Conservation (phyloP, 768 basidiomycete species). For the Strobilomyces echinocephalus region DNA sequence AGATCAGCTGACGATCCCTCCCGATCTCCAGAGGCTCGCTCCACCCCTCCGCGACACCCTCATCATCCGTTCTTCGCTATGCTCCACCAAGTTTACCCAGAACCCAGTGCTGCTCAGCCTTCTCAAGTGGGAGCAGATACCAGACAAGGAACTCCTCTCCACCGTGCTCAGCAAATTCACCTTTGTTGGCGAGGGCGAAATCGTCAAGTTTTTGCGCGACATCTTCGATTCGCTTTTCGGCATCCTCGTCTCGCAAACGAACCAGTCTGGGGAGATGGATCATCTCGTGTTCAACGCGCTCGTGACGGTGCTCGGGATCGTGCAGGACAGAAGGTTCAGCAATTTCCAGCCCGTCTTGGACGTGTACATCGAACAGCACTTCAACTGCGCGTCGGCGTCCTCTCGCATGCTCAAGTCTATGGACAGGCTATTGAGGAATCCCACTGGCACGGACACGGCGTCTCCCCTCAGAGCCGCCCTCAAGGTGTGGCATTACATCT, state of each 20-base stretch:
- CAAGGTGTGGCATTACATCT: conserved; percentile 96
- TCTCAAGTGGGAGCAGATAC: conserved; percentile 73
- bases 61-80: conserved; percentile 81
- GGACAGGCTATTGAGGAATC: conserved; percentile 73
- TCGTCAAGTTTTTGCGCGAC: conserved; percentile 85
- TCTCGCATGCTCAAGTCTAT: conserved; percentile 85
- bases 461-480: conserved; percentile 80
- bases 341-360: conserved; percentile 93
- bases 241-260: conserved; percentile 72
- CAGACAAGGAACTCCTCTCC: conserved; percentile 59
- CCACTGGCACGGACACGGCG: conserved; percentile 66
- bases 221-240: conserved; percentile 93
- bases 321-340: conserved; percentile 90
- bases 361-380: conserved; percentile 89
- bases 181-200: conserved; percentile 92
- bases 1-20: conserved; percentile 54
- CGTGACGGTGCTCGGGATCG: conserved; percentile 86
- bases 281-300: conserved; percentile 85
- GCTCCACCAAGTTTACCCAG: conserved; percentile 90
- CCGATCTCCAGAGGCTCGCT: conserved; percentile 60
- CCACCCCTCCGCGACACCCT: conserved; percentile 73
- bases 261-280: conserved; percentile 76
- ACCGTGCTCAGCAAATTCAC: conserved; percentile 78
- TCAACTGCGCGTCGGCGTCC: conserved; percentile 73
- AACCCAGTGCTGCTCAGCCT: conserved; percentile 78